Percentiles rank a stretch among this genome's conserved stretches.
Evolutionary conservation across 805 yeast genomes (phyloP).

Genomic region (Alloascoidea hylecoeti): DNA sequence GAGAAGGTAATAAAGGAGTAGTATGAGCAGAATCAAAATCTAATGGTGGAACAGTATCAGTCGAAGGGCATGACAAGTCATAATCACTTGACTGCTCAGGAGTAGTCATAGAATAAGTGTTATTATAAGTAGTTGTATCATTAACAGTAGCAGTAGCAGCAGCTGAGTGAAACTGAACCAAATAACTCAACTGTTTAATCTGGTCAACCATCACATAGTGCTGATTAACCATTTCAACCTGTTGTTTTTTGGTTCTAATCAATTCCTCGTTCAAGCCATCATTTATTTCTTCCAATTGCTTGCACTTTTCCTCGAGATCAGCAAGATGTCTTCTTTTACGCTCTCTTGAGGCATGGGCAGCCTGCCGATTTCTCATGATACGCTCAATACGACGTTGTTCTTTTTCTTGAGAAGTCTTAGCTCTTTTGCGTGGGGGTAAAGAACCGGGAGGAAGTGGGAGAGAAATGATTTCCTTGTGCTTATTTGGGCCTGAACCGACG

Average conservation of each 20-base stretch:
- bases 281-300: slow-evolving; percentile 13
- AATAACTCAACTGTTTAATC: no score
- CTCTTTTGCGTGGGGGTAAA: slow-evolving; percentile 91
- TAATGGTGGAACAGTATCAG: no score
- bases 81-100: no score
- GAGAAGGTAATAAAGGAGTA: no score
- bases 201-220: no score
- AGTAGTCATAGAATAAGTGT: no score
- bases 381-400: slow-evolving; percentile 93
- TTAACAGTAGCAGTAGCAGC: no score
- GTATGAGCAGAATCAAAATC: no score
- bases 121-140: no score
- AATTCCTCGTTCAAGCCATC: slow-evolving; percentile 10
- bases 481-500: slow-evolving; percentile 8
- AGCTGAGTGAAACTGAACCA: no score
- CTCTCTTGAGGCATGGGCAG: slow-evolving; percentile 97
- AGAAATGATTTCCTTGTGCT: slow-evolving; percentile 16
- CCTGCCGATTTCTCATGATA: slow-evolving; percentile 84
- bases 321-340: slow-evolving; percentile 90
- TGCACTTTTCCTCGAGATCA: slow-evolving; percentile 48
- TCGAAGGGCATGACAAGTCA: no score
- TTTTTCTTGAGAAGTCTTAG: slow-evolving; percentile 92
- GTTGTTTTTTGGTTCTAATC: slow-evolving; percentile 7
- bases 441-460: slow-evolving; percentile 24
- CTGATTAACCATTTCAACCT: slow-evolving; percentile 9